Percentiles rank a stretch among this genome's conserved stretches.
phyloP scores from a whole-genome alignment of 306 rosid species.

The Casuarina equisetifolia region DNA sequence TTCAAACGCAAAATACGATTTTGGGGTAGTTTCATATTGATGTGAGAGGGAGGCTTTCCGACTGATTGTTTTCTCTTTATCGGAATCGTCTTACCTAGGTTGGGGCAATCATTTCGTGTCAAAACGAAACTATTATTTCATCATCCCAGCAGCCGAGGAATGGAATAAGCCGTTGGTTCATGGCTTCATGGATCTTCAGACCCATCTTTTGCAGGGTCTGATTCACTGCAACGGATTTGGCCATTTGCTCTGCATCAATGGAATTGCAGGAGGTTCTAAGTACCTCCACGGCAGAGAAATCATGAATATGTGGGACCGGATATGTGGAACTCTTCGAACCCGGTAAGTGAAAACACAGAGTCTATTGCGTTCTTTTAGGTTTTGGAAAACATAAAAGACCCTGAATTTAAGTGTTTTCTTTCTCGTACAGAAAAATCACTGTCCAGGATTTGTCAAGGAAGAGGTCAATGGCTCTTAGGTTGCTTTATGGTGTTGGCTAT shows the following conservation, averaged over 20 bases:
- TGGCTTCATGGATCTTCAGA: constrained; percentile 44
- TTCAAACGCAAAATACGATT: background rate
- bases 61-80: background rate
- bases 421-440: constrained; percentile 57
- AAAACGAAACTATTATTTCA: constrained; percentile 71
- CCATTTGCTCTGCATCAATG: constrained; percentile 31
- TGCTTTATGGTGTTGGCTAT: constrained; percentile 84
- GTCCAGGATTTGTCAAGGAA: constrained; percentile 73
- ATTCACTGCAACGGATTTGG: constrained; percentile 81
- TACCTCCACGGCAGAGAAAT: constrained; percentile 66
- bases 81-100: constrained; percentile 40
- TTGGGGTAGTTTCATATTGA: constrained; percentile 7
- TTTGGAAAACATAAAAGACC: constrained; percentile 1
- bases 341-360: constrained; percentile 39
- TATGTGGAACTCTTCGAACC: constrained; percentile 61
- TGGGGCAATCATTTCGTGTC: constrained; percentile 88
- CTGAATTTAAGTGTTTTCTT: background rate
- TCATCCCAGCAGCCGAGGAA: constrained; percentile 59
- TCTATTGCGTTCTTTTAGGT: background rate
- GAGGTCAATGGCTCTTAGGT: constrained; percentile 74
- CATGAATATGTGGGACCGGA: constrained; percentile 87
- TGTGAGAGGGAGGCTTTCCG: constrained; percentile 7
- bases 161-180: constrained; percentile 77
- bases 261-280: constrained; percentile 79
- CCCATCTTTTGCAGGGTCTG: constrained; percentile 72